Evolutionary conservation across 352 stramenopile genomes (phyloP), one percentile per base, ranked within the genome.

Genomic region (Phytophthora ramorum): DNA sequence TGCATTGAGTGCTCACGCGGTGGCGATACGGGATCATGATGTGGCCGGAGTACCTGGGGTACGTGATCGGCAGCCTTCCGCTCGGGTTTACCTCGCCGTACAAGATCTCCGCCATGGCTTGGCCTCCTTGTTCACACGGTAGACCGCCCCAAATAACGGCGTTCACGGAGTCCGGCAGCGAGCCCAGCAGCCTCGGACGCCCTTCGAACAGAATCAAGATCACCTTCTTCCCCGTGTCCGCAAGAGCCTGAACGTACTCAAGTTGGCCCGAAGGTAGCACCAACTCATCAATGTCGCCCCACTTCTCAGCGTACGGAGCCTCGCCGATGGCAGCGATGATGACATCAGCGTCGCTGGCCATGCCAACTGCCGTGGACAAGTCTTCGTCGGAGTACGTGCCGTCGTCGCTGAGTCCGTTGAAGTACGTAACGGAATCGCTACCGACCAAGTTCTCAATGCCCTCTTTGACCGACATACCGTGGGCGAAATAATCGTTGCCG

Each of bases 31-130:
- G 77, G 41, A 92, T 89, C 40, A 75, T 76, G 41, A 86, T 72
- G 52, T 87, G 87, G 3, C 68, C 78, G 1, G 73, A 68, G 55
- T 87, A 56, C 64, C 83, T 87, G 7, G 81, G 87, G 63, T 93
- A 97, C 16, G 87, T 95, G 55, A 97, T 88, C 0, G 89, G 85
- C 17, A 96, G 54, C 37, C 73, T 69, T 4, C 87, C 90, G 26
- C 85, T 95, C 17, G 90, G 89, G 61, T 95, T 96, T 14, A 90
- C 76, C 8, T 78, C 46, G 7, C 91, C 90, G 40, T 81, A 89
- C 9, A 96, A 35, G 37, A 97, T 82, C 54, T 97, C 87, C 4
- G 91, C 85, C 38, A 97, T 84, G 4, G 89, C 90, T 62, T 92
- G 83, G 1, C 91, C 91, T 26, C 91, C 90, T n/a, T 81, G 58